These are phyloP conservation scores for Metschnikowia borealis DNA, from an alignment of 805 yeast species.

Conservation along the genomic window DNA sequence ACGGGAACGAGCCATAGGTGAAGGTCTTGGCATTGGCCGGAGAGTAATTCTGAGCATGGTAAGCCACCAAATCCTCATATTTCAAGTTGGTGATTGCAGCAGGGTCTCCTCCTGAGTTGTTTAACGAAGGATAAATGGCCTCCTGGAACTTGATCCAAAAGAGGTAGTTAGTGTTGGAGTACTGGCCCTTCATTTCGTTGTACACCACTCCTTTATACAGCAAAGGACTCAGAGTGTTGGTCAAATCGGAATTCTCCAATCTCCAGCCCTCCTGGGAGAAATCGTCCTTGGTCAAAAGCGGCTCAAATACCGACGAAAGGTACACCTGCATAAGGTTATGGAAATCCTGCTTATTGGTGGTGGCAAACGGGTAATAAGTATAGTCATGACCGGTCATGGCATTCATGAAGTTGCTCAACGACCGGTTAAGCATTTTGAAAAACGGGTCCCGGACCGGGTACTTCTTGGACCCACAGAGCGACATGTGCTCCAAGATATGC, in stretches of 20 bases:
- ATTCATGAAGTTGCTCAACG: conserved; percentile 95
- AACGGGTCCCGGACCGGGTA: conserved; percentile 97
- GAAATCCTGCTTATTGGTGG: conserved; percentile 81
- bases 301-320: conserved; percentile 80
- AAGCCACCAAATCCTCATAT: conserved; percentile 72
- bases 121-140: conserved; percentile 74
- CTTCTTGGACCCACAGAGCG: conserved; percentile 87
- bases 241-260: conserved; percentile 63
- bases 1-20: conserved; percentile 79
- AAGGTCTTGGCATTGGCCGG: conserved; percentile 86
- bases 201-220: conserved; percentile 92
- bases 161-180: conserved; percentile 81
- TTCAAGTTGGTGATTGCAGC: conserved; percentile 64
- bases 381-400: conserved; percentile 98
- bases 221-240: conserved; percentile 58
- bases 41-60: conserved; percentile 75
- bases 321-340: conserved; percentile 83
- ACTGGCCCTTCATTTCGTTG: conserved; percentile 98
- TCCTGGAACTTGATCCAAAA: conserved; percentile 83
- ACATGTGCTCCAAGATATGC: conserved; percentile 93
- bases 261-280: conserved; percentile 98
- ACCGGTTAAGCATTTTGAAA: conserved; percentile 92
- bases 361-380: conserved; percentile 93
- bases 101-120: conserved; percentile 96
- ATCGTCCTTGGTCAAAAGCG: conserved; percentile 72